phyloP scores from a whole-genome alignment of 1,284 basidiomycete genomes.

The Cutaneotrichosporon sp. region DNA sequence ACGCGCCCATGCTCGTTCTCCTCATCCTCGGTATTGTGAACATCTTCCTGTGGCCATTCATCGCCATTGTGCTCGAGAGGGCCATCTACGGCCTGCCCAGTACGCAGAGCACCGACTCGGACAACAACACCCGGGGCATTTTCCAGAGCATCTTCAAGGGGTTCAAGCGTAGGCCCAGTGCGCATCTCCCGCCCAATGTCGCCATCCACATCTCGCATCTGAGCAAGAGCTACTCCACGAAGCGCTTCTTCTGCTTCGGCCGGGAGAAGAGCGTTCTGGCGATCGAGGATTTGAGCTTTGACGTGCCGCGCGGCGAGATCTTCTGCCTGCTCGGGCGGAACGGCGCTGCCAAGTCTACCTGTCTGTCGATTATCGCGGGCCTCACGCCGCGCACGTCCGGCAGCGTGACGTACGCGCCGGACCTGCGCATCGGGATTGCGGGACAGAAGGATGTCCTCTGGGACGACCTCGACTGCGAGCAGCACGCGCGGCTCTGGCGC shows the following conservation, averaged over 20 bases:
- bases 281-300: conserved; percentile 59
- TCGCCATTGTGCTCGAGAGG: conserved; percentile 60
- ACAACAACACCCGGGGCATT: background rate
- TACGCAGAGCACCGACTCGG: conserved; percentile 8
- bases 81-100: conserved; percentile 56
- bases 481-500: conserved; percentile 68
- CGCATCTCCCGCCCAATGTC: conserved; percentile 6
- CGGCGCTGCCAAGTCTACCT: conserved; percentile 74
- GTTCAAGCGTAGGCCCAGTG: background rate
- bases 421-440: conserved; percentile 60
- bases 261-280: conserved; percentile 55
- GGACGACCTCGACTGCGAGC: conserved; percentile 66
- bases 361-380: conserved; percentile 62
- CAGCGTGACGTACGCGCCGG: conserved; percentile 56
- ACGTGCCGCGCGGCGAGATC: conserved; percentile 64
- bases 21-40: conserved; percentile 62
- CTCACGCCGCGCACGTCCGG: conserved; percentile 60
- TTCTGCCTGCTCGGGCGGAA: conserved; percentile 63
- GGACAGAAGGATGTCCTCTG: conserved; percentile 79
- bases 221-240: conserved; percentile 26
- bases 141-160: background rate
- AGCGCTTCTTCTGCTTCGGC: conserved; percentile 22
- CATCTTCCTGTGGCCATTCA: conserved; percentile 64
- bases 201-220: conserved; percentile 27
- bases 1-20: conserved; percentile 58